A percentile compares a stretch with the other conserved stretches of the same genome.
Evolutionary conservation across 2,329 filamentous ascomycete species (phyloP).

Genomic region (Fusarium sp.): DNA sequence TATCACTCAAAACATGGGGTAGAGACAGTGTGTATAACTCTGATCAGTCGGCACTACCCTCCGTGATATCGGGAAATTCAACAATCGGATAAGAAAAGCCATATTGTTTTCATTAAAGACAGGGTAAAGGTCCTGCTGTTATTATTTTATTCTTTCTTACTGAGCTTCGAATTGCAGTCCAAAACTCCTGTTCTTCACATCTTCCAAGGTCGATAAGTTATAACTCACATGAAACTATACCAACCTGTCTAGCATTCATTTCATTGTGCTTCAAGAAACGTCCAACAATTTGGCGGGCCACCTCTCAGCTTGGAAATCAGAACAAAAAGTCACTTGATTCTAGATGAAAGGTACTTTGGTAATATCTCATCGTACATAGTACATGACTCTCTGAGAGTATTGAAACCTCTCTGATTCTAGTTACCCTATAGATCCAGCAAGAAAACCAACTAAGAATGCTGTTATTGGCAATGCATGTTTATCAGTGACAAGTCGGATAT

Average conservation of each 20-base stretch:
- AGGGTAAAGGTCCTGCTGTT: accelerated
- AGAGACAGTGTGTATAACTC: constrained; percentile 3
- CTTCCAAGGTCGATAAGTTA: not conserved
- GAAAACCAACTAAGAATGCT: not conserved
- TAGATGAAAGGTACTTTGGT: too few species aligned
- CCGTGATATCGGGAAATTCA: constrained; percentile 24
- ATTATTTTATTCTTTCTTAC: not conserved
- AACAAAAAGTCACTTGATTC: too few species aligned
- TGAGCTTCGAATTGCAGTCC: too few species aligned
- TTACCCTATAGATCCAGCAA: not conserved
- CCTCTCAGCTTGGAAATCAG: too few species aligned
- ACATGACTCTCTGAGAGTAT: too few species aligned
- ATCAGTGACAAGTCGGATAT: not conserved
- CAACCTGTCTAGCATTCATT: not conserved
- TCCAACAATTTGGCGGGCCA: not conserved
- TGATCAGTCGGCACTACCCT: not conserved
- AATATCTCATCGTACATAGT: too few species aligned
- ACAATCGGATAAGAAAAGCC: not conserved
- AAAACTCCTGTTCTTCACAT: not conserved
- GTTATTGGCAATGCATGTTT: not conserved
- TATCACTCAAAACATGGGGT: accelerated
- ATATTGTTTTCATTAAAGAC: not conserved
- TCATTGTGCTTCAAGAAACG: not conserved
- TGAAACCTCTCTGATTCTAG: too few species aligned
- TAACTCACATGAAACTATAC: not conserved